Evolutionary conservation across 331 rosid species (phyloP).

Genomic region (Rosa hybrid): DNA sequence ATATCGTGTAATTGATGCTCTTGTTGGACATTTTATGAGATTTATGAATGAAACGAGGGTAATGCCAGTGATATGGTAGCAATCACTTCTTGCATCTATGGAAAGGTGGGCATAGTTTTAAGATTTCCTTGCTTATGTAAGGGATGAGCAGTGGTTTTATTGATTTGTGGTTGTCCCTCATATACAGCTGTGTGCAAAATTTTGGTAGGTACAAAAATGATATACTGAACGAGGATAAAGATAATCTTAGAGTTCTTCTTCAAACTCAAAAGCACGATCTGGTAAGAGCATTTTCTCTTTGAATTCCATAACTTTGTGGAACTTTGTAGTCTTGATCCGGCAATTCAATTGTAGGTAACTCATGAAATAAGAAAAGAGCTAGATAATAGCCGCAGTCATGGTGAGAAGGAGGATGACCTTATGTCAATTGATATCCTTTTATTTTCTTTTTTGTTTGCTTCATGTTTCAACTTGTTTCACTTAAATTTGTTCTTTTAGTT

Average conservation of each 20-base stretch:
- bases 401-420: constrained; percentile 79
- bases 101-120: constrained; percentile 58
- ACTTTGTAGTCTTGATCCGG: constrained; percentile 8
- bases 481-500: background rate
- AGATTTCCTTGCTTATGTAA: background rate
- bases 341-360: constrained; percentile 62
- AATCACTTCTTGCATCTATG: constrained; percentile 78
- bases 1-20: constrained; percentile 68
- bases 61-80: constrained; percentile 96
- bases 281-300: constrained; percentile 47
- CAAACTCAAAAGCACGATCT: constrained; percentile 71
- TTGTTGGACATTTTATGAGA: constrained; percentile 71
- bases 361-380: constrained; percentile 85
- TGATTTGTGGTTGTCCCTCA: background rate
- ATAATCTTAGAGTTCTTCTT: constrained; percentile 57
- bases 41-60: constrained; percentile 54
- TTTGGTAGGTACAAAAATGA: constrained; percentile 84
- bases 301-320: constrained; percentile 10
- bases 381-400: constrained; percentile 73
- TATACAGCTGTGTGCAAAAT: background rate
- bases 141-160: background rate
- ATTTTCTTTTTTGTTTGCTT: background rate
- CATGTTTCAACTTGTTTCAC: background rate
- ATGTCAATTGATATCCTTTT: constrained; percentile 75
- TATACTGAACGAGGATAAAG: constrained; percentile 67